Base-by-base conservation (phyloP, 1,284 basidiomycete genomes). In the Chalciporus sp. region DNA sequence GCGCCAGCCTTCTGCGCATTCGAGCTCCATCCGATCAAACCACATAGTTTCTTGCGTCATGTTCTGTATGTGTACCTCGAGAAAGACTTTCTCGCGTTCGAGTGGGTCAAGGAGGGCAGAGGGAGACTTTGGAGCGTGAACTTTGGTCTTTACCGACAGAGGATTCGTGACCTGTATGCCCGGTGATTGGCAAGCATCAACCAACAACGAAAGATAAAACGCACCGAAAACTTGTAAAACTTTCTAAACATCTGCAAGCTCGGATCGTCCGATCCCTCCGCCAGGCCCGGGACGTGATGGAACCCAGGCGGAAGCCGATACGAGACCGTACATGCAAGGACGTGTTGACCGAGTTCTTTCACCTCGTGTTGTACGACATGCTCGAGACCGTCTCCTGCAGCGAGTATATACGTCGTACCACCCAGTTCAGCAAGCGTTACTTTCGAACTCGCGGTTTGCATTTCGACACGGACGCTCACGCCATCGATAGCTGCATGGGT, bases 31-130 rank as follows among this genome's bases (percentile, higher is more conserved):
- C 16, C 78, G 77, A 58, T 91, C 87, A 52, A 95, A 89, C 72
- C 82, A 83, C 72, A 95, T 82, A 0, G 86, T 81, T 16, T 88
- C 86, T 50, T 81, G 80, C 0, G 90, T 92, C 50, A 88, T 74
- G 62, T 95, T 95, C 67, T 95, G 92, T 29, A 94, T 86, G 62
- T 94, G 89, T 0, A 94, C 83, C 68, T 95, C 93, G 17, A 95
- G 82, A 66, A 93, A 94, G 20, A 94, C 79, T 58, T 92, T 90
- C 47, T 90, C 85, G 41, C 90, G 79, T 61, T 90, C 85, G 3
- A 64, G 47, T 3, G 78, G 71, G 7, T 82, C 80, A 12, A 92
- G 73, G 5, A 84, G 58, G 1, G 90, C 86, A 23, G 87, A 83
- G 1, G 92, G 86, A 1, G 90, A 86, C 44, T 80, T 83, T 0